phyloP scores from a whole-genome alignment of 345 rosid genomes.

The Aethionema arabicum region DNA sequence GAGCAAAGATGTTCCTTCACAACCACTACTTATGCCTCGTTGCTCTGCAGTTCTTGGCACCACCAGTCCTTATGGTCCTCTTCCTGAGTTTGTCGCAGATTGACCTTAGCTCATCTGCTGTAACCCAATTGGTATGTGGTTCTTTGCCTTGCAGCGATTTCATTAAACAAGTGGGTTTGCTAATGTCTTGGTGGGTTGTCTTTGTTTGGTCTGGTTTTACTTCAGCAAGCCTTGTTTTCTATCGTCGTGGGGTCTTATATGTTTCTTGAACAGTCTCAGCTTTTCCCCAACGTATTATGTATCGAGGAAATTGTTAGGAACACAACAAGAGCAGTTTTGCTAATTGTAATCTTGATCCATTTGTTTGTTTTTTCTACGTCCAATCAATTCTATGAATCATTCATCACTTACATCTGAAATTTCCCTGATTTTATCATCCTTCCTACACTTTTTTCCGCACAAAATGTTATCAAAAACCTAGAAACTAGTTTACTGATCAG shows the following conservation, averaged over 20 bases:
- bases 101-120: constrained; percentile 45
- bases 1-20: constrained; percentile 91
- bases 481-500: constrained; percentile 16
- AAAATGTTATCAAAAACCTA: not conserved
- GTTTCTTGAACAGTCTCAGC: constrained; percentile 49
- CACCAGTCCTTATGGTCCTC: constrained; percentile 57
- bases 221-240: constrained; percentile 58
- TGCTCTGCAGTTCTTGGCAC: constrained; percentile 68
- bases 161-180: constrained; percentile 50
- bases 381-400: not conserved
- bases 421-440: not conserved
- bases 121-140: constrained; percentile 42
- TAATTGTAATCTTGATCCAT: constrained; percentile 23
- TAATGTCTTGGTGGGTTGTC: constrained; percentile 91
- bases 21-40: constrained; percentile 83
- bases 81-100: constrained; percentile 68
- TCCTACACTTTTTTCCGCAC: constrained; percentile 14
- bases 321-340: constrained; percentile 30
- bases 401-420: not conserved
- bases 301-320: constrained; percentile 1
- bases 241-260: constrained; percentile 62
- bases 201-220: constrained; percentile 66
- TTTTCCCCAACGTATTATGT: not conserved
- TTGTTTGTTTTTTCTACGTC: constrained; percentile 23
- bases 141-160: constrained; percentile 57